Conservation (phyloP, 768 basidiomycete species). For the Pisolithus orientalis region DNA sequence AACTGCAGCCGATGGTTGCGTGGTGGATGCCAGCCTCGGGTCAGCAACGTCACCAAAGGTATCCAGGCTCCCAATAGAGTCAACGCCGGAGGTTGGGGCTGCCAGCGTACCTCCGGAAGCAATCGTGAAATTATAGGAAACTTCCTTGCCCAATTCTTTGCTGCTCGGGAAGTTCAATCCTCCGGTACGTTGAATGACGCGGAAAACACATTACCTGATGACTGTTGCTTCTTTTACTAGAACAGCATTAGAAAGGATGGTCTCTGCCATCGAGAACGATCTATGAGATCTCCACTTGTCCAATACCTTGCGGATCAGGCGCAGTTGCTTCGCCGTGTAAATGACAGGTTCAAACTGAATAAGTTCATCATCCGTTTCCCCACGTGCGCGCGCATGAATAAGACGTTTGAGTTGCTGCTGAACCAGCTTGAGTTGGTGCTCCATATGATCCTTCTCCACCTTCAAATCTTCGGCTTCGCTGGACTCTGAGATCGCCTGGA, state of each 20-base stretch:
- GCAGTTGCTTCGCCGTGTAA: constrained; percentile 75
- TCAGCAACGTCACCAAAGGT: constrained; percentile 94
- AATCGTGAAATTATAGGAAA: constrained; percentile 89
- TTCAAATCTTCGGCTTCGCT: constrained; percentile 80
- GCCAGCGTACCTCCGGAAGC: constrained; percentile 77
- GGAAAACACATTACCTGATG: constrained; percentile 53
- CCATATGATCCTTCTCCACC: constrained; percentile 90
- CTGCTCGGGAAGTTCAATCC: constrained; percentile 33
- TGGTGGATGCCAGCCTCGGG: constrained; percentile 61
- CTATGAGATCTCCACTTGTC: constrained; percentile 82
- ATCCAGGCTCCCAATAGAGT: constrained; percentile 80
- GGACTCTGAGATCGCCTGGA: constrained; percentile 57
- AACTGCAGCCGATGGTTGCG: constrained; percentile 80
- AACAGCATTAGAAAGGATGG: constrained; percentile 77
- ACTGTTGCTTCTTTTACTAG: constrained; percentile 92
- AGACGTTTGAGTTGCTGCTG: constrained; percentile 78
- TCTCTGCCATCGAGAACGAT: constrained; percentile 90
- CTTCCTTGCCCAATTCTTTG: constrained; percentile 80
- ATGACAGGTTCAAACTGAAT: constrained; percentile 72
- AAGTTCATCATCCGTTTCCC: constrained; percentile 62
- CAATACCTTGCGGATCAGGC: constrained; percentile 76
- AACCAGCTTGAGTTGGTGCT: constrained; percentile 77
- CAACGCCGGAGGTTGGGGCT: constrained; percentile 75
- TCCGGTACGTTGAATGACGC: neutral
- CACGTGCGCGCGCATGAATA: constrained; percentile 67